Evolutionary conservation across 2,329 filamentous ascomycete species (phyloP), one percentile per base, ranked within the genome.

Genomic region (Ophidiomyces ophidiicola): DNA sequence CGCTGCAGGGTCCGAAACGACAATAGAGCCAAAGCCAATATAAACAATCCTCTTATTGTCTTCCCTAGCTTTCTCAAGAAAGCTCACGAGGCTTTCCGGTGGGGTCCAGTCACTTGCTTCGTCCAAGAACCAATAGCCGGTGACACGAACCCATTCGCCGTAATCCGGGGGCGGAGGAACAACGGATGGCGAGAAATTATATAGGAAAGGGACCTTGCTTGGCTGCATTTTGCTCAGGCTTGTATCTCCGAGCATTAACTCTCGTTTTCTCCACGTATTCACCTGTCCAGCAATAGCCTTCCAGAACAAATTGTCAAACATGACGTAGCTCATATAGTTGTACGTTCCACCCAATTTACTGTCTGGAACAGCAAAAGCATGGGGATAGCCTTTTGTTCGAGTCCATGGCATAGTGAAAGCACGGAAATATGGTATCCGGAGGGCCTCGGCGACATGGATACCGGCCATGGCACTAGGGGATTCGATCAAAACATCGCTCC

Each of bases 361-460:
- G 46, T 92, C 83, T 1, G 86, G 82, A 45, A 92, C 87, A 18
- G 88, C 81, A 60, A 98, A 98, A 0, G 90, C 90, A 60, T 98
- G 90, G 2, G 90, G 90, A 52, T 98, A 98, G 0, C 88, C 86
- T 38, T 90, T 73, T 11, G 90, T 98, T 34, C 87, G 78, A 0
- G 90, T 94, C 90, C 90, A 98, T 0, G 90, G 90, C 90, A 98
- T 98, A 12, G 86, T 93, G 56, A 98, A 98, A 0, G 87, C 88
- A 41, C 90, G 78, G 66, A 96, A 96, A 59, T 98, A 98, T 0
- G 90, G 90, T 31, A 98, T 92, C 10, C 76, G 71, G 1, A 98
- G 70, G 17, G 86, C 85, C 62, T 98, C 90, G 1, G 90, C 90
- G 48, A 98, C 93, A 58, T 98, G 90, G 39, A 98, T 94, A 18